Base-by-base conservation (phyloP, 2,329 filamentous ascomycete species). In the Rhytidhysteron rufulum region DNA sequence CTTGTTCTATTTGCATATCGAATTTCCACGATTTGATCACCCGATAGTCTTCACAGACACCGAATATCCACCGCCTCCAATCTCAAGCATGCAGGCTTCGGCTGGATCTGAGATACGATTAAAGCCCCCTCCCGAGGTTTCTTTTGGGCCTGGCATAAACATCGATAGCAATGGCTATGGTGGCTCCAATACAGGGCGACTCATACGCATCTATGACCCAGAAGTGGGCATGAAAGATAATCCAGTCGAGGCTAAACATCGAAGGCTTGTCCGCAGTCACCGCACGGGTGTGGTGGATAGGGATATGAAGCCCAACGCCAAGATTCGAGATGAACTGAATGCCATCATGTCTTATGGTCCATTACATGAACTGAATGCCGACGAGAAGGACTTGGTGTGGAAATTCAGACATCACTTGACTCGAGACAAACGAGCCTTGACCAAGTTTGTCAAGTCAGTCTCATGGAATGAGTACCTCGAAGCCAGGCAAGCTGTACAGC, bases 401-500 rank as follows among this genome's bases (percentile, higher is more conserved):
- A 93, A 94, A 55, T 98, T 97, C 69, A 79, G 93, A 43, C 95
- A 97, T 64, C 91, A 96, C 63, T 69, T 98, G 17, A 93, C 90
- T 1, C 79, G 89, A 42, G 90, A 98, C 62, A 98, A 98, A 53
- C 62, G 70, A 40, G 72, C 91, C 2, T 73, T 97, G 42, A 98
- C 91, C 24, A 98, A 98, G 57, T 95, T 98, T 53, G 88, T 97
- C 62, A 98, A 97, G 65, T 96, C 91, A 0, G 91, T 96, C 29
- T 90, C 94, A 51, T 98, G 93, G 91, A 81, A 80, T 36, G 91
- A 95, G 62, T 78, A 80, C 34, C 81, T 82, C 45, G 91, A 98
- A 71, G 83, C 86, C 4, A 84, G 86, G 43, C 89, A 96, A 68
- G 90, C 91, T 5, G 86, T 93, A 18, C 88, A 94, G 45, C 81